These are phyloP conservation scores for Starmerella powellii DNA, from an alignment of 805 yeast genomes.

Conservation along the genomic window DNA sequence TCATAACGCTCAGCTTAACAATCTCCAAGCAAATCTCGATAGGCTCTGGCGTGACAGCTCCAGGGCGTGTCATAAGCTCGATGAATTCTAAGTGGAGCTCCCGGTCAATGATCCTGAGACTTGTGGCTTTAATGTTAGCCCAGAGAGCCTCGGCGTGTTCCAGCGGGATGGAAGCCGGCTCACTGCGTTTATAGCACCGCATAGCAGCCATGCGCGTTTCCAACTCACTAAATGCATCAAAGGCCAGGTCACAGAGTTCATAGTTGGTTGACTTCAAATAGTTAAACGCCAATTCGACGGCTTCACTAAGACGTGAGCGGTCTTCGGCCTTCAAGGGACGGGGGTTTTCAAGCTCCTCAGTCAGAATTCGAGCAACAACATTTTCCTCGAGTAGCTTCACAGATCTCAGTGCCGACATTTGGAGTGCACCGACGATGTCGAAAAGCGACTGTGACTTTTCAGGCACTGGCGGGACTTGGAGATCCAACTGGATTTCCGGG, in stretches of 20 bases:
- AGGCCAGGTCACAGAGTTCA: conserved; percentile 6
- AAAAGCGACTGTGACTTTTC: not conserved
- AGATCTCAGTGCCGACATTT: not conserved
- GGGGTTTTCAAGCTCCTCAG: conserved; percentile 2
- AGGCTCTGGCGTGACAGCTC: conserved; percentile 23
- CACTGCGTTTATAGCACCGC: conserved; percentile 8
- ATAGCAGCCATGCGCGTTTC: conserved; percentile 12
- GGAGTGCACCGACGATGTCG: not conserved
- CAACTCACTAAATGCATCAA: conserved; percentile 7
- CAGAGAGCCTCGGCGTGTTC: conserved; percentile 34
- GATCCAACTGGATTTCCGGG: not conserved
- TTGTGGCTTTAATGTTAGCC: conserved; percentile 43
- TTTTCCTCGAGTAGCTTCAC: not conserved
- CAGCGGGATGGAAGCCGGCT: conserved; percentile 28
- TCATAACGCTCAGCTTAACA: conserved; percentile 33
- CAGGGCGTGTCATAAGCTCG: conserved; percentile 33
- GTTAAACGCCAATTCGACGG: conserved; percentile 12
- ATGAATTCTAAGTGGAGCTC: conserved; percentile 49
- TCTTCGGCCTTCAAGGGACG: conserved; percentile 2
- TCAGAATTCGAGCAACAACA: not conserved
- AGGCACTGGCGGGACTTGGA: not conserved
- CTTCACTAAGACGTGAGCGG: not conserved
- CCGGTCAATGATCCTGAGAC: conserved; percentile 55
- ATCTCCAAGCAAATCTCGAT: conserved; percentile 23
- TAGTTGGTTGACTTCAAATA: not conserved